These are phyloP conservation scores for Linaria vulgaris DNA, from an alignment of 257 asterid species.

Conservation along the genomic window DNA sequence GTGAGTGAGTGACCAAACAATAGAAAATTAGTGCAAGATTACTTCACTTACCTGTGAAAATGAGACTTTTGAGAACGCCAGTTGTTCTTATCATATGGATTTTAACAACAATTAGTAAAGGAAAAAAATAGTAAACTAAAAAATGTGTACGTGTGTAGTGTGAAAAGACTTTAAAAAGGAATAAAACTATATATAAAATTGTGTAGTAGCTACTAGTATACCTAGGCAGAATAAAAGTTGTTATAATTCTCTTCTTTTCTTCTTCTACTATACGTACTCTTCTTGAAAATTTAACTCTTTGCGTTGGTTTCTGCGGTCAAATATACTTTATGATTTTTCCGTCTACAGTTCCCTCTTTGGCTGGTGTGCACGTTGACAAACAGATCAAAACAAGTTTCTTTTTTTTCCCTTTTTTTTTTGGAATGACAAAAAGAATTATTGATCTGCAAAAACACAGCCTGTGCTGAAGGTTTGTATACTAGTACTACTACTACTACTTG, in stretches of 20 bases:
- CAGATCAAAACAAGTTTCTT: slow-evolving; percentile 18
- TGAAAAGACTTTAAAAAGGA: slow-evolving; percentile 15
- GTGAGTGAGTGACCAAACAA: slow-evolving; percentile 32
- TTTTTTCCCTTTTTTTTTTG: no score
- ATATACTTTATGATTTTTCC: slow-evolving; percentile 29
- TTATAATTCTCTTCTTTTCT: slow-evolving; percentile 34
- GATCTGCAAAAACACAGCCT: slow-evolving; percentile 9
- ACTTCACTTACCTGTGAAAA: slow-evolving; percentile 43
- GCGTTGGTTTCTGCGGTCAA: slow-evolving; percentile 87
- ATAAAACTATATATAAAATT: no score
- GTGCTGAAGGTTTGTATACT: slow-evolving; percentile 14
- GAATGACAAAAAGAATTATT: background rate
- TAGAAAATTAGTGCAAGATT: slow-evolving; percentile 5
- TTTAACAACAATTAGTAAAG: no score
- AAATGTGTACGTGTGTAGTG: slow-evolving; percentile 23
- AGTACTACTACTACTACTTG: background rate
- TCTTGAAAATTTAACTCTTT: slow-evolving; percentile 38
- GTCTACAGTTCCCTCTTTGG: slow-evolving; percentile 32
- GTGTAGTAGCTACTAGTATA: slow-evolving; percentile 20
- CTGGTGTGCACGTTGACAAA: slow-evolving; percentile 29
- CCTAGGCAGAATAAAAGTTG: slow-evolving; percentile 60
- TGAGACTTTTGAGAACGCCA: slow-evolving; percentile 42
- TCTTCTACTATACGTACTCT: slow-evolving; percentile 22
- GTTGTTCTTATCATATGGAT: slow-evolving; percentile 26
- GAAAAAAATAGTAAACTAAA: background rate